Percentiles rank a stretch among this genome's conserved stretches.
Conservation (phyloP, 805 yeast species). For the Ogataea nonfermentans region DNA sequence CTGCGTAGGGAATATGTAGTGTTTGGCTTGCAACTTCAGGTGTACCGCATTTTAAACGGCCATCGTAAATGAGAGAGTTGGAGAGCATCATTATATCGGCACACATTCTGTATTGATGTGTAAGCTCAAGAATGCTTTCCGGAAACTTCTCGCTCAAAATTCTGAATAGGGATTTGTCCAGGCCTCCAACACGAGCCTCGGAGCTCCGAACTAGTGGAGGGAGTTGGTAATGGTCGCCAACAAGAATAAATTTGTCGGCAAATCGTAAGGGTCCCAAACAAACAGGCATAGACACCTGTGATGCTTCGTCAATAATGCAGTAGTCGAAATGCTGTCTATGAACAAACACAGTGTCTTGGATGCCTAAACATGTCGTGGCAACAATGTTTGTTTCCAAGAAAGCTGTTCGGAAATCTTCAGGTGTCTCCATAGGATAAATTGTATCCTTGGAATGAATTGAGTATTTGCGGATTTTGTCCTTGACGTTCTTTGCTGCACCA, state of each 20-base stretch:
- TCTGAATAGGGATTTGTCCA: conserved; percentile 76
- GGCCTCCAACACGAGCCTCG: conserved; percentile 60
- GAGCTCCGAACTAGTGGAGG: conserved; percentile 82
- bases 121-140: conserved; percentile 67
- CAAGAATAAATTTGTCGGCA: conserved; percentile 78
- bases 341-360: conserved; percentile 59
- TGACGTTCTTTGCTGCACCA: conserved; percentile 61
- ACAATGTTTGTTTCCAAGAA: conserved; percentile 67
- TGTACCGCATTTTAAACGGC: conserved; percentile 74
- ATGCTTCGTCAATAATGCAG: conserved; percentile 95
- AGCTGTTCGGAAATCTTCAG: conserved; percentile 44
- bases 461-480: conserved; percentile 55
- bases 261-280: conserved; percentile 83
- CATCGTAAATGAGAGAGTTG: conserved; percentile 74
- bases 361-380: conserved; percentile 85
- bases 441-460: conserved; percentile 43
- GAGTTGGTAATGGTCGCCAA: conserved; percentile 95
- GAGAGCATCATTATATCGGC: conserved; percentile 81
- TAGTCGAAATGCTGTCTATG: conserved; percentile 68
- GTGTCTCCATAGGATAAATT: conserved; percentile 29
- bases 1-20: conserved; percentile 47
- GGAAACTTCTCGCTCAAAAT: conserved; percentile 73
- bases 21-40: conserved; percentile 57
- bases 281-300: conserved; percentile 89
- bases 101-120: conserved; percentile 91